These are phyloP conservation scores for Tolypocladium nubicola DNA, from an alignment of 2,329 filamentous ascomycete species.

Conservation along the genomic window DNA sequence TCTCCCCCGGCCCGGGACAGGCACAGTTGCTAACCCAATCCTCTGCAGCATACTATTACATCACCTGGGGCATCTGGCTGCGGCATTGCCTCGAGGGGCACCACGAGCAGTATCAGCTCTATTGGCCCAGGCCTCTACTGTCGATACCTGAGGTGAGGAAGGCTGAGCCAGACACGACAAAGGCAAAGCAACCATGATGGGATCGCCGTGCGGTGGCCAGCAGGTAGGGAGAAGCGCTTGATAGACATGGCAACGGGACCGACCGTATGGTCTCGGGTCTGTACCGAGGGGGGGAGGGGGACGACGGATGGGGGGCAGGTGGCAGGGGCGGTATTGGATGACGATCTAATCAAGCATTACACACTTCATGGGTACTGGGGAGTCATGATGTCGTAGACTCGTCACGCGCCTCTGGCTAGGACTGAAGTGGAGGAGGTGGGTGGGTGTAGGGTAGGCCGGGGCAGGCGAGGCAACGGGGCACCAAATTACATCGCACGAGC, in stretches of 20 bases:
- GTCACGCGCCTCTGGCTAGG: neutral
- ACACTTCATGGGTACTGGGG: neutral
- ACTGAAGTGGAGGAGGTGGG: neutral
- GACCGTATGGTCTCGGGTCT: neutral
- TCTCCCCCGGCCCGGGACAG: neutral
- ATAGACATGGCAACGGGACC: neutral
- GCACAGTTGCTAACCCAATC: constrained; percentile 1
- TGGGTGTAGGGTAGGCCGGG: neutral
- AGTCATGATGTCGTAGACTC: neutral
- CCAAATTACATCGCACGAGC: neutral
- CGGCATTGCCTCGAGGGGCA: constrained; percentile 63
- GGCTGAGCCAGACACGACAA: constrained; percentile 13
- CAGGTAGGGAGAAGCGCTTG: too few species aligned
- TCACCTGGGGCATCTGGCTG: constrained; percentile 75
- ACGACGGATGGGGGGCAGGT: neutral
- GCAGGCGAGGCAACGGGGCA: neutral
- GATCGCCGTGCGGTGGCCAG: neutral
- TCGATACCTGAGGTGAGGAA: constrained; percentile 38
- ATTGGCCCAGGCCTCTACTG: constrained; percentile 55
- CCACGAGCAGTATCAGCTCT: constrained; percentile 59
- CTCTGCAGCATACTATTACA: constrained; percentile 63
- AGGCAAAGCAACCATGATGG: constrained; percentile 6
- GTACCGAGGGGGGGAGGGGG: neutral
- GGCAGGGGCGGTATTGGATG: neutral
- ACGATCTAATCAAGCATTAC: neutral